Conservation (phyloP, 768 basidiomycete species). For the Phanerodontia chrysosporium region DNA sequence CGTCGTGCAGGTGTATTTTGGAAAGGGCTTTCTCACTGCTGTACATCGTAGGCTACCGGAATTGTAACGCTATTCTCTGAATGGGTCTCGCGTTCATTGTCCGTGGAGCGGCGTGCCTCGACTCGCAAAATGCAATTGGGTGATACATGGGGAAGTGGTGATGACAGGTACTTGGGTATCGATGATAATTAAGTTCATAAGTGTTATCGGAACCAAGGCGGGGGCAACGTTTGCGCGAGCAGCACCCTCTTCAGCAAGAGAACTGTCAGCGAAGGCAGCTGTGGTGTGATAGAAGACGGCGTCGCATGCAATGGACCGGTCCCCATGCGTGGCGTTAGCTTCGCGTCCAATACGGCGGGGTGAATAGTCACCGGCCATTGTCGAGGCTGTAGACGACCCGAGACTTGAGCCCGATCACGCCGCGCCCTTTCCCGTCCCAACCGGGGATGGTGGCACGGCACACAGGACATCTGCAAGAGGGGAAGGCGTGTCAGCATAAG, state of each 20-base stretch:
- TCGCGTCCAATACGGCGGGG: neutral
- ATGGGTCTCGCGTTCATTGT: neutral
- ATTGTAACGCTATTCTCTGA: conserved; percentile 2
- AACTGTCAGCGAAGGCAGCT: neutral
- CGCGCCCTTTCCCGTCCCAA: conserved; percentile 26
- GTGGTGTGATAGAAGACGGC: neutral
- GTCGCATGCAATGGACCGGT: neutral
- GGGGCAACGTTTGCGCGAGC: neutral
- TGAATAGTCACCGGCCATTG: neutral
- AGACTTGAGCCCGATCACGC: conserved; percentile 24
- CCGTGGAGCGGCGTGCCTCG: neutral
- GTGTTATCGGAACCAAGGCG: neutral
- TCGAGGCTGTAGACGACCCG: conserved; percentile 9
- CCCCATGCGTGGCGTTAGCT: neutral
- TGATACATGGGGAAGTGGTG: too few relatives aligned
- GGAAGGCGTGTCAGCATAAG: neutral
- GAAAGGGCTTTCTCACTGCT: neutral
- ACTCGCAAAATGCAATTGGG: too few relatives aligned
- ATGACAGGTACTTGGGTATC: neutral
- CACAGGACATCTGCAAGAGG: conserved; percentile 22
- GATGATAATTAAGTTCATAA: neutral
- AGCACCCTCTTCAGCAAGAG: neutral
- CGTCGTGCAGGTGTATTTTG: neutral
- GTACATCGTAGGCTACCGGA: neutral
- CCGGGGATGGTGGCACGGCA: conserved; percentile 24